Conservation (phyloP, 805 yeast genomes). For the Yarrowia sp. region DNA sequence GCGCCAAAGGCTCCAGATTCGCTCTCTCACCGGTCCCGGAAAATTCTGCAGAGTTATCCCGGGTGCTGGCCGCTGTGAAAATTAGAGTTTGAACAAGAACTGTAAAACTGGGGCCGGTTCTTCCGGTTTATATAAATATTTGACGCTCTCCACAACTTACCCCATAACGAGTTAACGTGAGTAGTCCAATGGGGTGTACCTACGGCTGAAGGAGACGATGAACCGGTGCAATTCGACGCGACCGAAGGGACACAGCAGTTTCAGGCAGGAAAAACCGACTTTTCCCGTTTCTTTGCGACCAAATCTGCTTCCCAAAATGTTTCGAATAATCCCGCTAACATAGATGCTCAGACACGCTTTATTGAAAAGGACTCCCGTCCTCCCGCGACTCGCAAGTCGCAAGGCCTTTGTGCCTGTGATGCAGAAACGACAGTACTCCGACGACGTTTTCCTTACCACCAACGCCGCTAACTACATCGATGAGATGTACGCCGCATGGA, state of each 20-base stretch:
- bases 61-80: conserved; percentile 30
- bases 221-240: conserved; percentile 5
- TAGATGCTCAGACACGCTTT: conserved; percentile 38
- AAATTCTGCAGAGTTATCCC: conserved; percentile 38
- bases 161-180: conserved; percentile 38
- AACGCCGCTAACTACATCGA: conserved; percentile 91
- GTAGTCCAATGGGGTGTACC: conserved; percentile 28
- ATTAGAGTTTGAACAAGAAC: conserved; percentile 8
- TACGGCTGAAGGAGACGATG: not conserved
- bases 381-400: conserved; percentile 36
- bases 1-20: not conserved
- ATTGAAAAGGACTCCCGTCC: conserved; percentile 39
- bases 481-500: conserved; percentile 97
- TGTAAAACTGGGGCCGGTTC: conserved; percentile 39
- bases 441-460: conserved; percentile 81
- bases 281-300: too few relatives aligned
- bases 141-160: conserved; percentile 38
- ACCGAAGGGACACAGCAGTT: too few relatives aligned
- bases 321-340: conserved; percentile 25
- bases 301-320: too few relatives aligned
- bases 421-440: conserved; percentile 42
- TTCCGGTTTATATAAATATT: conserved; percentile 39
- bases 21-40: conserved; percentile 2
- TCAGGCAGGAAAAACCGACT: too few relatives aligned
- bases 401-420: conserved; percentile 35